Conservation (phyloP, 768 basidiomycete genomes). For the Leccinum obscurum region DNA sequence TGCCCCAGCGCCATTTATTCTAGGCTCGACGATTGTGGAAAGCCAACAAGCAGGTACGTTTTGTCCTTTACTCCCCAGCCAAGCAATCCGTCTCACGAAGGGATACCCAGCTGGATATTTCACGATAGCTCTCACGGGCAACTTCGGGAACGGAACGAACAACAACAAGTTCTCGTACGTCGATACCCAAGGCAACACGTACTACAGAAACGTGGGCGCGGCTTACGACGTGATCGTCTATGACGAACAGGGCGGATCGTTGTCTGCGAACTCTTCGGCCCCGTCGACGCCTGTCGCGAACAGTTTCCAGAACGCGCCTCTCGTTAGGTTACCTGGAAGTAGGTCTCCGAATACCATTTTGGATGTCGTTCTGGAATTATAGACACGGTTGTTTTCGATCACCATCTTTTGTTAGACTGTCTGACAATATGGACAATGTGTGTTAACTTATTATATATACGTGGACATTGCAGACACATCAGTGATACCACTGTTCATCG, state of each 20-base stretch:
- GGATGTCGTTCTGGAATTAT: neutral
- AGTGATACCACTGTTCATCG: conserved; percentile 90
- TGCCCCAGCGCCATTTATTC: conserved; percentile 57
- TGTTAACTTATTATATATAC: conserved; percentile 8
- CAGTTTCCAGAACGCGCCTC: conserved; percentile 4
- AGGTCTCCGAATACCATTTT: neutral
- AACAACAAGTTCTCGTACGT: conserved; percentile 65
- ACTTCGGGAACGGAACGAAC: conserved; percentile 67
- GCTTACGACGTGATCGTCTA: conserved; percentile 60
- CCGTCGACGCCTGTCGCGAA: conserved; percentile 6
- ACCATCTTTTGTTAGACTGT: conserved; percentile 1
- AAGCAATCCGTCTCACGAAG: neutral
- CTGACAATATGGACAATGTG: conserved; percentile 4
- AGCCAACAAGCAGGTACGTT: conserved; percentile 59
- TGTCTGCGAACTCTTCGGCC: conserved; percentile 28
- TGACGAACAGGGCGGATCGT: conserved; percentile 56
- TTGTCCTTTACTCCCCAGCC: neutral
- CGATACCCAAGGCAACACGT: conserved; percentile 64
- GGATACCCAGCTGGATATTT: conserved; percentile 50
- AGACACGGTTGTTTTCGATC: neutral
- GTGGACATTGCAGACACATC: conserved; percentile 9
- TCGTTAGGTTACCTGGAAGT: conserved; percentile 40
- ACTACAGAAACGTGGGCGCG: conserved; percentile 57
- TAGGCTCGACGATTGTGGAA: conserved; percentile 57
- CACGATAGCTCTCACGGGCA: conserved; percentile 43